phyloP scores from a whole-genome alignment of 225 moss, liverwort and hornwort species.

The Antitrichia curtipendula region DNA sequence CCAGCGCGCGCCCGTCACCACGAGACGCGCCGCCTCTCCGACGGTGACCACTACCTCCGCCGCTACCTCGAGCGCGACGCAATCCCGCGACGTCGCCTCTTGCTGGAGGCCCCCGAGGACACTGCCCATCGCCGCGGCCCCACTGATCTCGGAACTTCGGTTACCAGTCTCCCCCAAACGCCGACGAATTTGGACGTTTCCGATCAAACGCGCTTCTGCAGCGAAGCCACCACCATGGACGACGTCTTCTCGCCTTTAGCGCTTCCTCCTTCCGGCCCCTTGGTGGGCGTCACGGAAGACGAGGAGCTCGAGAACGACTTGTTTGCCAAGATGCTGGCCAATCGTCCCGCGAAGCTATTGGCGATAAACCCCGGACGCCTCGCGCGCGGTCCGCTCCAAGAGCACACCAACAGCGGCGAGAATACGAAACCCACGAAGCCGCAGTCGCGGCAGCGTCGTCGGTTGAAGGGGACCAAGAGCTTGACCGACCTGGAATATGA shows the following conservation, averaged over 20 bases:
- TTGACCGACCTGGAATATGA: slow-evolving; percentile 42
- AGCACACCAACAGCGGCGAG: background rate
- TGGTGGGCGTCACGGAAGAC: slow-evolving; percentile 35
- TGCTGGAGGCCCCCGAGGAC: background rate
- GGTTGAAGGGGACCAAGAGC: slow-evolving; percentile 41
- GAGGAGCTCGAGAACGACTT: slow-evolving; percentile 29
- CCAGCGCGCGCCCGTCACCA: background rate
- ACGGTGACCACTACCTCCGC: slow-evolving; percentile 18
- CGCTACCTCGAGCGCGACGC: slow-evolving; percentile 8
- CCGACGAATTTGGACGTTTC: background rate
- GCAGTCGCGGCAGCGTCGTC: background rate
- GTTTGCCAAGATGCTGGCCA: slow-evolving; percentile 27
- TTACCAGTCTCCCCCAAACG: background rate
- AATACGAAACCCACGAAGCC: background rate
- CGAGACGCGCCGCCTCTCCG: slow-evolving; percentile 21
- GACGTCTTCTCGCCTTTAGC: background rate
- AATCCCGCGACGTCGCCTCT: background rate
- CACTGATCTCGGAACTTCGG: background rate
- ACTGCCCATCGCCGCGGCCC: background rate
- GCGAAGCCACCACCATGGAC: background rate
- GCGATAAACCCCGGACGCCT: slow-evolving; percentile 10
- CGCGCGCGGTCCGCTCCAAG: slow-evolving; percentile 2
- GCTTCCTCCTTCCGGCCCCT: background rate
- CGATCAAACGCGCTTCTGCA: background rate
- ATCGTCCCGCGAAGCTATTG: slow-evolving; percentile 23